Conservation (phyloP, 2,329 filamentous ascomycete genomes). For the Penicillium sp. region DNA sequence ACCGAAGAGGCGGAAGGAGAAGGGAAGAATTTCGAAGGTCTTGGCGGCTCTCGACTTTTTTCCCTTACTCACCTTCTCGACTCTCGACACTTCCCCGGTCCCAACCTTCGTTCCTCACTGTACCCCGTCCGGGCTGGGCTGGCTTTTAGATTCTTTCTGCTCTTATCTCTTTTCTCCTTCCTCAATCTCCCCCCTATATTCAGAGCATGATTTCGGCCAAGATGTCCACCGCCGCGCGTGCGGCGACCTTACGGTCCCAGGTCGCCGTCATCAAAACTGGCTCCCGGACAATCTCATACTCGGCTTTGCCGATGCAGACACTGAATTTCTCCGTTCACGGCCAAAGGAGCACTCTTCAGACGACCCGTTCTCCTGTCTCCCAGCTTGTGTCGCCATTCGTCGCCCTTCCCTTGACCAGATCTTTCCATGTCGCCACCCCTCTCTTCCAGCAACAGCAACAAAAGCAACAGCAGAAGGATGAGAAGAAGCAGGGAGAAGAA, state of each 20-base stretch:
- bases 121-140: conserved; percentile 30
- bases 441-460: conserved; percentile 41
- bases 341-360: conserved; percentile 42
- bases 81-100: conserved; percentile 21
- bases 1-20: conserved; percentile 37
- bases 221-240: conserved; percentile 43
- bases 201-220: conserved; percentile 47
- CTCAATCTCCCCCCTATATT: background rate
- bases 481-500: conserved; percentile 44
- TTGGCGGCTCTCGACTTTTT: conserved; percentile 44
- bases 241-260: conserved; percentile 42
- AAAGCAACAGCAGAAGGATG: conserved; percentile 45
- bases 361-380: conserved; percentile 27
- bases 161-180: conserved; percentile 6
- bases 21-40: conserved; percentile 41
- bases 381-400: conserved; percentile 40
- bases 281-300: conserved; percentile 37
- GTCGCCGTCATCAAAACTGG: conserved; percentile 37
- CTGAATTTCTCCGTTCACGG: conserved; percentile 13
- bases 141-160: conserved; percentile 13
- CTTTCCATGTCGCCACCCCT: conserved; percentile 40
- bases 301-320: conserved; percentile 45
- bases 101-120: conserved; percentile 31
- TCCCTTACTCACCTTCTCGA: conserved; percentile 31
- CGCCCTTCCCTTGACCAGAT: conserved; percentile 41